A percentile compares a stretch with the other conserved stretches of the same genome.
phyloP scores from a whole-genome alignment of 345 rosid genomes.

The Citrus trifoliata region DNA sequence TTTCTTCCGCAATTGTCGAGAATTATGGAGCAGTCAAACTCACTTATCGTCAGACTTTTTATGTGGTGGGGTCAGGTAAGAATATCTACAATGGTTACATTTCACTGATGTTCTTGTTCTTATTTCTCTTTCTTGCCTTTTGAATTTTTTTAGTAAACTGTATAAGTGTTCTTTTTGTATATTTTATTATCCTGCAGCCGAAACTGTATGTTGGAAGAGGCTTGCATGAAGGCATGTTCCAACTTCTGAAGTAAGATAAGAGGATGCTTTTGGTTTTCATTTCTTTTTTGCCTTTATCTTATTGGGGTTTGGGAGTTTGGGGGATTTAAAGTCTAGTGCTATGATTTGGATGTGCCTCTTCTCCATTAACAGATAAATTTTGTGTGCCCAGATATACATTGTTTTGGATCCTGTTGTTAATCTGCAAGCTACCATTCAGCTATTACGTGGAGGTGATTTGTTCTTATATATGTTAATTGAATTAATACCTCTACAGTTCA shows the following conservation, averaged over 20 bases:
- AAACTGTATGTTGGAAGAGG: slow-evolving; percentile 93
- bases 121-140: not conserved
- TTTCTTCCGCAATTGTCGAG: slow-evolving; percentile 72
- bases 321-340: not conserved
- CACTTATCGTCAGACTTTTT: slow-evolving; percentile 59
- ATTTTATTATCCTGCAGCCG: slow-evolving; percentile 50
- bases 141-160: not conserved
- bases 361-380: slow-evolving; percentile 13
- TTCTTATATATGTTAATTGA: slow-evolving; percentile 15
- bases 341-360: slow-evolving; percentile 3
- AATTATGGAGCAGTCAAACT: slow-evolving; percentile 83
- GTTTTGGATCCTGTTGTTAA: slow-evolving; percentile 86
- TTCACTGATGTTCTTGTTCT: not conserved
- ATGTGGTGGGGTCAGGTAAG: slow-evolving; percentile 99
- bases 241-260: slow-evolving; percentile 80
- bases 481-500: not conserved
- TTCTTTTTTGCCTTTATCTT: not conserved
- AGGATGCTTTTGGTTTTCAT: slow-evolving; percentile 6
- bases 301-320: not conserved
- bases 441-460: slow-evolving; percentile 86
- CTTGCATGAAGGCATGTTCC: slow-evolving; percentile 85
- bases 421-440: slow-evolving; percentile 95
- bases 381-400: slow-evolving; percentile 69
- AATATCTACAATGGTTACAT: not conserved
- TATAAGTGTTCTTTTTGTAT: not conserved